These are phyloP conservation scores for Nannochloropsis granulata DNA, from an alignment of 108 stramenopile species.

Conservation along the genomic window DNA sequence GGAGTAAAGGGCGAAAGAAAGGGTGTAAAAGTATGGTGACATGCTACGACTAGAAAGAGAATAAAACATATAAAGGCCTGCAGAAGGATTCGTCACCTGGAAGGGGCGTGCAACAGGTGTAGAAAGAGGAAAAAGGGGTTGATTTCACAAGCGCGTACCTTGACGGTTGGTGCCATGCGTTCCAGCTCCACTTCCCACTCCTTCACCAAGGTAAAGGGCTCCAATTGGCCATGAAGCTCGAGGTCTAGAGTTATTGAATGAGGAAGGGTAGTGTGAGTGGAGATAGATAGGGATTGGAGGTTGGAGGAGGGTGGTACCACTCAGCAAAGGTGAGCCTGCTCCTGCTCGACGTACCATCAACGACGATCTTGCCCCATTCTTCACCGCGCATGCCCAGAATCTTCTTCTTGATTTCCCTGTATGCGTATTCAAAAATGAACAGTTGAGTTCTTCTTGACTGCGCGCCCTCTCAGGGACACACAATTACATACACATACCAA, in stretches of 20 bases:
- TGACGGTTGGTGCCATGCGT: not conserved
- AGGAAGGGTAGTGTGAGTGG: no score
- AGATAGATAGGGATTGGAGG: not conserved
- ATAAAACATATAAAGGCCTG: not conserved
- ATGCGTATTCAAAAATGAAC: no score
- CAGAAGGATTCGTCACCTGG: not conserved
- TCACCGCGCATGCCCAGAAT: conserved; percentile 20
- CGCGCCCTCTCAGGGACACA: no score
- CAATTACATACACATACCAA: not conserved
- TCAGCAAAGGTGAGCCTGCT: no score
- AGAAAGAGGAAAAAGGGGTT: no score
- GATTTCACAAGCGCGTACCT: not conserved
- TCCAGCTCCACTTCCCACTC: conserved; percentile 6
- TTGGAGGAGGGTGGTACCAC: not conserved
- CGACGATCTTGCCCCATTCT: conserved; percentile 11
- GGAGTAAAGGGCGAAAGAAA: no score
- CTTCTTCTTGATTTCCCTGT: conserved; percentile 14
- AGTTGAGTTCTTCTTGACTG: no score
- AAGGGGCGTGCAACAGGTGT: no score
- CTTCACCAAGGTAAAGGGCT: not conserved
- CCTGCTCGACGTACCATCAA: not conserved
- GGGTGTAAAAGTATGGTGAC: no score
- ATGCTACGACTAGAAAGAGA: not conserved
- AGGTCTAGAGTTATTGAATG: not conserved
- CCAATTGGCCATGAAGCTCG: not conserved